A percentile compares a stretch with the other conserved stretches of the same genome.
phyloP scores from a whole-genome alignment of 2,329 filamentous ascomycete genomes.

The Aspergillus novofumigatus region DNA sequence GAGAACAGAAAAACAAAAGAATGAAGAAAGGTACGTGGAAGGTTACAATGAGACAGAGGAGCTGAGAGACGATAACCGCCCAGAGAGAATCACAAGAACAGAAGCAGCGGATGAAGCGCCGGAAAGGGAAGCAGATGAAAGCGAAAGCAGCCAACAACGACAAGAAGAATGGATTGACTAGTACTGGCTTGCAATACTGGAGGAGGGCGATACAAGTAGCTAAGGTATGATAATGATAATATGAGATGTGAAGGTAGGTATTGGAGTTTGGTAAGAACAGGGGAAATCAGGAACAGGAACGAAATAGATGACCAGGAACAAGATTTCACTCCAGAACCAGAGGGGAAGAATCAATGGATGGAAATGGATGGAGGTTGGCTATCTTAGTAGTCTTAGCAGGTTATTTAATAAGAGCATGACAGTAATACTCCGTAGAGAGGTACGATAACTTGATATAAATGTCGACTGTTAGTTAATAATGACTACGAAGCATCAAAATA shows the following conservation, averaged over 20 bases:
- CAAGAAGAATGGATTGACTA: background rate
- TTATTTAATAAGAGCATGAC: background rate
- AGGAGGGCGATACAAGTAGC: background rate
- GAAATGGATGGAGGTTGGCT: background rate
- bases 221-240: too few relatives aligned
- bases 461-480: background rate
- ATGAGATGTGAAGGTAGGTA: background rate
- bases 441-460: background rate
- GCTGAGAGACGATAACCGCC: background rate
- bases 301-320: background rate
- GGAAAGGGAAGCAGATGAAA: background rate
- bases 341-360: background rate
- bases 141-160: background rate
- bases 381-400: background rate
- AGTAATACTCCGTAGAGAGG: too few relatives aligned
- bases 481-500: too few relatives aligned
- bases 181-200: background rate
- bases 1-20: too few relatives aligned
- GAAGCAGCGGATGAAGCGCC: background rate
- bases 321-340: background rate
- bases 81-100: background rate
- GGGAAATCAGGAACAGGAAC: background rate
- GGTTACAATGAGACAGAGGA: background rate
- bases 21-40: background rate
- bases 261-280: background rate